Conservation (phyloP, 192 early-diverging fungal genomes). For the Geosiphon pyriformis region DNA sequence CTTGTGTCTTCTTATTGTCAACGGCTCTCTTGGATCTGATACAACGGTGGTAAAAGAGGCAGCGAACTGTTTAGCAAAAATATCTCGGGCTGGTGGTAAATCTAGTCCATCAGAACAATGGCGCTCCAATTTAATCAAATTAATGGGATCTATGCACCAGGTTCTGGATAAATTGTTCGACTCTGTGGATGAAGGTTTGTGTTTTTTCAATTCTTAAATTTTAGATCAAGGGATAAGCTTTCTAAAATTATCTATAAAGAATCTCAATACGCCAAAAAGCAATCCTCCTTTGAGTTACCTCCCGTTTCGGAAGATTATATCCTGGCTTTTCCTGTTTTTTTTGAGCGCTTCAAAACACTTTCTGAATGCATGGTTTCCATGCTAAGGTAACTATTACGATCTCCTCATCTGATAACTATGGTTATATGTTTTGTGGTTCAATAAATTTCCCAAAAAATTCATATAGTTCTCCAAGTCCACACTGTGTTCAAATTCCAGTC, state of each 20-base stretch:
- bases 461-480: slow-evolving; percentile 35
- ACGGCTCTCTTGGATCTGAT: slow-evolving; percentile 38
- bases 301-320: slow-evolving; percentile 38
- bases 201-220: too few species aligned
- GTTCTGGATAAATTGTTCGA: slow-evolving; percentile 42
- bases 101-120: slow-evolving; percentile 38
- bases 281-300: slow-evolving; percentile 30
- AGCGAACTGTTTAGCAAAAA: slow-evolving; percentile 37
- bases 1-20: slow-evolving; percentile 38
- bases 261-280: slow-evolving; percentile 19
- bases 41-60: slow-evolving; percentile 29
- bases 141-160: slow-evolving; percentile 44
- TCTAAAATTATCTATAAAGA: neutral
- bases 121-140: slow-evolving; percentile 32
- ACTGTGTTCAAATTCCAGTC: slow-evolving; percentile 44
- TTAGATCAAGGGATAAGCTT: too few species aligned
- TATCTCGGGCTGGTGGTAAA: slow-evolving; percentile 37
- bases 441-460: too few species aligned
- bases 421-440: too few species aligned
- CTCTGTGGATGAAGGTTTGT: slow-evolving; percentile 50
- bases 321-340: slow-evolving; percentile 33
- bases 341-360: slow-evolving; percentile 30
- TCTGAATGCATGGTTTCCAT: slow-evolving; percentile 33
- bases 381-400: slow-evolving; percentile 35
- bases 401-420: too few species aligned